phyloP scores from a whole-genome alignment of 768 basidiomycete genomes.

The Mycena rebaudengoi region DNA sequence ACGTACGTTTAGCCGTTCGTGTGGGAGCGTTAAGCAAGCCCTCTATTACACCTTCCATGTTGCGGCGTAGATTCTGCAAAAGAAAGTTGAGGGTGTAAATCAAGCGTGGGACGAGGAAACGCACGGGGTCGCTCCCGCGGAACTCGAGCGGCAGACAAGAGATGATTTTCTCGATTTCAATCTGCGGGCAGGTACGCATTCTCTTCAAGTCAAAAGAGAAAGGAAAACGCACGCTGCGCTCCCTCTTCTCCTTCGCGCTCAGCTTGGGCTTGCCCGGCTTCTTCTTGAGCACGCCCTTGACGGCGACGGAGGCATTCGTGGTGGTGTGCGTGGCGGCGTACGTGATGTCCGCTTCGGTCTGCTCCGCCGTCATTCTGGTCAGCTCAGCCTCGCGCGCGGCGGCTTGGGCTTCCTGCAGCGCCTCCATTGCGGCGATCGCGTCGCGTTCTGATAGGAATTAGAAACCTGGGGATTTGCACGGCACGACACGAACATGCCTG shows the following conservation, averaged over 20 bases:
- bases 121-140: constrained; percentile 85
- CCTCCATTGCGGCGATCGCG: constrained; percentile 63
- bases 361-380: constrained; percentile 51
- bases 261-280: constrained; percentile 71
- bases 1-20: constrained; percentile 69
- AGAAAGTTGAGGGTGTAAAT: background rate
- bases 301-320: constrained; percentile 43
- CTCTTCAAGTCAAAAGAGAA: background rate
- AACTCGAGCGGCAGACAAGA: constrained; percentile 88
- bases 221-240: constrained; percentile 64
- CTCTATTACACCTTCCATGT: constrained; percentile 85
- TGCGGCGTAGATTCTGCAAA: constrained; percentile 70
- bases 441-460: constrained; percentile 59
- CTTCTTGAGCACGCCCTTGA: constrained; percentile 60
- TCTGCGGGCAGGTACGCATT: constrained; percentile 38
- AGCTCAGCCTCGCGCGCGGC: constrained; percentile 44
- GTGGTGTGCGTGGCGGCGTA: constrained; percentile 46
- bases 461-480: background rate
- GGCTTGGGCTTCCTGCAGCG: constrained; percentile 49
- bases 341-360: constrained; percentile 51
- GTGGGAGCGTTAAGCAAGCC: constrained; percentile 71
- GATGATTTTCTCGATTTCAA: constrained; percentile 76
- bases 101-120: constrained; percentile 29
- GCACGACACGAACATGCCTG: constrained; percentile 51
- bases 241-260: constrained; percentile 85